phyloP scores from a whole-genome alignment of 768 basidiomycete species.

The Panaeolus cyanescens region DNA sequence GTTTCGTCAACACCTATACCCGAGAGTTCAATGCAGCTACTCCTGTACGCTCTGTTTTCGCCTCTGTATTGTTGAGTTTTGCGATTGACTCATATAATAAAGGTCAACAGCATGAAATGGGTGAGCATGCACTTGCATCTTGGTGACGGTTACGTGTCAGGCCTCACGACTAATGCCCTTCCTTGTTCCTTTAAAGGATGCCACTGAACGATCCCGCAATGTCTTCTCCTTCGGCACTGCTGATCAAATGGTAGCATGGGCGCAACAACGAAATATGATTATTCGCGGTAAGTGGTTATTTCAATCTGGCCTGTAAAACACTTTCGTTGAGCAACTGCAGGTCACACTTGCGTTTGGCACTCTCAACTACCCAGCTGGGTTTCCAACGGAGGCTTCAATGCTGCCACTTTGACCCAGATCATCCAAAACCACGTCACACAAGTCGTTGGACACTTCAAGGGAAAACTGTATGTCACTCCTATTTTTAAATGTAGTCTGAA shows the following conservation, averaged over 20 bases:
- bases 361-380: conserved; percentile 58
- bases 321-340: conserved; percentile 18
- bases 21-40: conserved; percentile 29
- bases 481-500: conserved; percentile 5
- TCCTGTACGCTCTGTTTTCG: conserved; percentile 28
- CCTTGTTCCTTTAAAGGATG: conserved; percentile 34
- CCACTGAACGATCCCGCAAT: conserved; percentile 51
- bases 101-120: conserved; percentile 59
- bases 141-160: background rate
- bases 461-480: conserved; percentile 41
- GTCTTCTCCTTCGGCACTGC: conserved; percentile 47
- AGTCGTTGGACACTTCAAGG: conserved; percentile 52
- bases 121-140: conserved; percentile 18
- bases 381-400: conserved; percentile 40
- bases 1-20: background rate
- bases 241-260: conserved; percentile 45
- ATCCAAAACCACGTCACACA: conserved; percentile 50
- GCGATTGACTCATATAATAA: background rate
- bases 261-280: conserved; percentile 46
- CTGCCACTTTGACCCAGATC: conserved; percentile 40
- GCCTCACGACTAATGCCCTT: background rate
- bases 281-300: conserved; percentile 35
- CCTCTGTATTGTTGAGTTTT: background rate
- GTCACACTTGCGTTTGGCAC: conserved; percentile 54
- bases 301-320: background rate